phyloP scores from a whole-genome alignment of 2,329 filamentous ascomycete species.

The Colletotrichum sp. region DNA sequence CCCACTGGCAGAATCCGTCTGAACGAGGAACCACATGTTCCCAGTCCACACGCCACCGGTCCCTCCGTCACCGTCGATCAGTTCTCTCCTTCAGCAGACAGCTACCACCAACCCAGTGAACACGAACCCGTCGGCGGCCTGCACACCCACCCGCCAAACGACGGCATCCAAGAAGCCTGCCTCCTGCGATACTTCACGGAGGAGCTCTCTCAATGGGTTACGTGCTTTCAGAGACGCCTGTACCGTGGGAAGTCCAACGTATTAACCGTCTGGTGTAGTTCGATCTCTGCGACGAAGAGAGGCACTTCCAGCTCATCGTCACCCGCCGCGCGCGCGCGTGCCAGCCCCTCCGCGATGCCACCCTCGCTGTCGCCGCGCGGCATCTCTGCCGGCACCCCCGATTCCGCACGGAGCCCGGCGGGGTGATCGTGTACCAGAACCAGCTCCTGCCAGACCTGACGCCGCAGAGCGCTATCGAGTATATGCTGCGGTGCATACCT shows the following conservation, averaged over 20 bases:
- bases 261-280: slow-evolving; percentile 30
- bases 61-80: neutral
- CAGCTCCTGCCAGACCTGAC: slow-evolving; percentile 39
- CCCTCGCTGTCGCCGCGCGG: slow-evolving; percentile 44
- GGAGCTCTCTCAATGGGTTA: slow-evolving; percentile 44
- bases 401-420: slow-evolving; percentile 38
- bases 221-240: neutral
- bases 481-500: slow-evolving; percentile 44
- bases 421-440: slow-evolving; percentile 38
- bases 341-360: slow-evolving; percentile 41
- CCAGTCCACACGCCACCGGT: slow-evolving; percentile 12
- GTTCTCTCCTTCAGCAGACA: neutral
- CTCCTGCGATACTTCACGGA: slow-evolving; percentile 43
- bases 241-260: neutral
- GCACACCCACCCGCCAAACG: neutral
- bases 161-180: slow-evolving; percentile 39
- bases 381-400: slow-evolving; percentile 42
- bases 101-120: neutral
- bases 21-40: neutral
- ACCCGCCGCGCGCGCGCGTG: slow-evolving; percentile 38
- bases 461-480: slow-evolving; percentile 43
- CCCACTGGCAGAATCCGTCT: neutral
- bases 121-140: neutral
- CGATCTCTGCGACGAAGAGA: slow-evolving; percentile 43
- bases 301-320: slow-evolving; percentile 44